Base-by-base conservation (phyloP, 441 rosid species). In the Adansonia gregorii region DNA sequence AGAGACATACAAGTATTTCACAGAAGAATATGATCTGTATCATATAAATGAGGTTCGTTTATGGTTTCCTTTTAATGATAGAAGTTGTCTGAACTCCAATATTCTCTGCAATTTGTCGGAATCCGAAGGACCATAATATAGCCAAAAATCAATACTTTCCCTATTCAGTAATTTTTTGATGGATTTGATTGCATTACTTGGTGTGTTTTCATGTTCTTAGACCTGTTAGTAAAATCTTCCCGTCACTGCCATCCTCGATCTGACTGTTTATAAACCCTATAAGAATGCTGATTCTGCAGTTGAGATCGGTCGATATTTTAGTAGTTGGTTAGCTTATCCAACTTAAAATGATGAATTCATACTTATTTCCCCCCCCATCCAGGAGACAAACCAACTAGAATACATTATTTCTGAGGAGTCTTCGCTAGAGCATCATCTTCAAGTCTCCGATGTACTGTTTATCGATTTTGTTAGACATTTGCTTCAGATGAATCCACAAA, bases 1-100 rank as follows among this genome's bases (percentile, higher is more conserved):
- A 83, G 97, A 93, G 70, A 87, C 92, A 9, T 71, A 84, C 83
- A 93, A 95, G 81, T 95, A 92, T 88, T 95, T 93, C 83, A 93
- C 99, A 0, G 79, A 90, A 84, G 97, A 93, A 76, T 87, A 85
- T 35, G 99, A 93, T 72, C 87, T 95, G 39, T 92, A 88, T 85
- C 82, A 84, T 63, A 48, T 87, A 72, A 91, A 91, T 17, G 97
- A 95, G 97, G 99, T 93, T 79, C 46, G 85, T 82, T 72, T 22
- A 14, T 19, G 0, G 58, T 35, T 27, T 24, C 55, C 39, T 5
- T 69, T 24, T 6, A 48, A 46, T 6, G 5, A 20, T 46, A 46
- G 2, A 68, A 46, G 39, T 68, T 22, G 58, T 20, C 56, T 22
- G 19, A 43, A 67, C 52, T 60, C 31, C 41, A 31, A 60, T 10